Percentiles rank a stretch among this genome's conserved stretches.
phyloP scores from a whole-genome alignment of 257 asterid genomes.

The Osmanthus fragrans region DNA sequence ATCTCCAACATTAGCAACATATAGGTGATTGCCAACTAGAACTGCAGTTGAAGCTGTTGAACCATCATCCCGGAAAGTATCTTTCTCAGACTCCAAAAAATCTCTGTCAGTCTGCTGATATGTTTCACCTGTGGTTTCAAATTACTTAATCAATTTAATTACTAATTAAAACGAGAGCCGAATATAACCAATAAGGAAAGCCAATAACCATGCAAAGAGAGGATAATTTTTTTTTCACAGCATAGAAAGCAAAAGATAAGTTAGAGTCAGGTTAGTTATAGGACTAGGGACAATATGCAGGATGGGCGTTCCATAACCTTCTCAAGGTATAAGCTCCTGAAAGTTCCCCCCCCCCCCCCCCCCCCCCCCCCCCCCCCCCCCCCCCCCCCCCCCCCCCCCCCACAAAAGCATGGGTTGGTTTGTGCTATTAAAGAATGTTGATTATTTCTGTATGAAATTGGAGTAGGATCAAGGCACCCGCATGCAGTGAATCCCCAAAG shows the following conservation, averaged over 20 bases:
- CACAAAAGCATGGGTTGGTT: neutral
- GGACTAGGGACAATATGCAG: neutral
- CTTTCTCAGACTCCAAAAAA: constrained; percentile 89
- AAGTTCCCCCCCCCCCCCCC: neutral
- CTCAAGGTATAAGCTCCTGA: neutral
- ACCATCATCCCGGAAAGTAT: constrained; percentile 94
- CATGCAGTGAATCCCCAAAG: neutral
- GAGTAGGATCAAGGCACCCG: neutral
- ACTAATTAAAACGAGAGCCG: neutral
- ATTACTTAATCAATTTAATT: constrained; percentile 19
- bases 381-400: neutral
- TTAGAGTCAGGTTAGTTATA: neutral
- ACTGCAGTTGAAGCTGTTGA: constrained; percentile 92
- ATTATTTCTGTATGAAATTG: neutral
- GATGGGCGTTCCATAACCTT: neutral
- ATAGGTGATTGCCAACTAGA: constrained; percentile 87
- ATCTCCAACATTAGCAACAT: constrained; percentile 99
- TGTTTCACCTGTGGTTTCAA: constrained; percentile 66
- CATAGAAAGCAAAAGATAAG: neutral
- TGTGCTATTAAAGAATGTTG: neutral
- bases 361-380: neutral
- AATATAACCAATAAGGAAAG: neutral
- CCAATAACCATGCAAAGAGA: neutral
- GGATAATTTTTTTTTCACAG: neutral
- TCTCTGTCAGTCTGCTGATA: constrained; percentile 80